Base-by-base conservation (phyloP, 805 yeast genomes). In the Yarrowia porcina region DNA sequence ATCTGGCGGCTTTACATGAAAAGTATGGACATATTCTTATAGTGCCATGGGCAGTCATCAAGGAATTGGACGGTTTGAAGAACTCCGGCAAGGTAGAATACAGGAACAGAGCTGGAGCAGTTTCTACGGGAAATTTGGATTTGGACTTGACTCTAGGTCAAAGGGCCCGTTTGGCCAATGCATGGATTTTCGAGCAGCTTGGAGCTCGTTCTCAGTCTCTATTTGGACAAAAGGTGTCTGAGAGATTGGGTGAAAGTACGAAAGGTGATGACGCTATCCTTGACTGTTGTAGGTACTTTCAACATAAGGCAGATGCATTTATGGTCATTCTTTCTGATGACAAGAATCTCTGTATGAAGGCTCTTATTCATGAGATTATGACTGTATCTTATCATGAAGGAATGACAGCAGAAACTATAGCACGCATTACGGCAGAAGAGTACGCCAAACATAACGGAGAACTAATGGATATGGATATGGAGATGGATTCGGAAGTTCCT, bases 21-120 rank as follows among this genome's bases (percentile, higher is more conserved):
- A 64, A 72, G 12, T 85, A 77, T 68, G 76, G 79, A 17, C 81
- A 83, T 56, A 68, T 72, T 27, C 76, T 92, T 1, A 76, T 92
- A 0, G 77, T 92, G 3, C 98, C 98, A 0, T 75, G 75, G 4
- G 82, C 85, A 0, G 94, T 87, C 2, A 76, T 89, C 13, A 78
- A 76, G 41, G 98, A 92, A 70, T 77, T 92, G n/a, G 97, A 92
- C 73, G 92, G 92, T 0, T 76, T 92, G 66, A 92, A 92, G 70
- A 75, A 77, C 84, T 64, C 50, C 54, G 63, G 21, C 18, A 11
- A n/a, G 25, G 38, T 30, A 30, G 49, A 30, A 25, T 36, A 36
- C 23, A 23, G 44, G 12, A n/a, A 36, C 4, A 17, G 59, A 33
- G 13, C 68, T 68, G 56, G 39, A 5, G 56, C 33, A 2, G 27